These are phyloP conservation scores for Obelidium mucronatum DNA, from an alignment of 192 early-diverging fungal species.

Conservation along the genomic window DNA sequence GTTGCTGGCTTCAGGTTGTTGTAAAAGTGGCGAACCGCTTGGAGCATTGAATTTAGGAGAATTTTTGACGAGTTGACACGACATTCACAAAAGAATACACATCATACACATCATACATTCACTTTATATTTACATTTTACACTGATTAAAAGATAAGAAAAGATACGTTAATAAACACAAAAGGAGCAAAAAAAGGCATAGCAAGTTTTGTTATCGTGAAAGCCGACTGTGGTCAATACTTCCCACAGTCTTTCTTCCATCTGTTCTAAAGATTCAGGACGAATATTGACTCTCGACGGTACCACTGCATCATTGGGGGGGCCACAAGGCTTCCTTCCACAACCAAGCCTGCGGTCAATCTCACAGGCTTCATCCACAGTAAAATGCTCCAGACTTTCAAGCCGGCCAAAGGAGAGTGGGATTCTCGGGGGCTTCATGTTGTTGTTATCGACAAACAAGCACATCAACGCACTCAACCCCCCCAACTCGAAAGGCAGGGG, in stretches of 20 bases:
- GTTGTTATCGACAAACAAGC: not conserved
- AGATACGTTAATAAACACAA: not conserved
- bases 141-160: no score
- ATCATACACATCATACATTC: no score
- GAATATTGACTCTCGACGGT: no score
- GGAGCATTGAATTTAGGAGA: no score
- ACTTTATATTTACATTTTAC: no score
- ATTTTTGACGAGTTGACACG: no score
- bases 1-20: no score
- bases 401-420: not conserved
- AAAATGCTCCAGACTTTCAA: not conserved
- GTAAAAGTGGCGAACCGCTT: no score
- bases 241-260: not conserved
- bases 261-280: not conserved
- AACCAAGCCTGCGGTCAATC: not conserved
- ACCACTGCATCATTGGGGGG: not conserved
- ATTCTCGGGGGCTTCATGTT: not conserved
- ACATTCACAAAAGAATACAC: no score
- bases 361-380: not conserved
- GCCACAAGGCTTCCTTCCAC: no score
- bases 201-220: not conserved
- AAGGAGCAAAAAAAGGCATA: not conserved
- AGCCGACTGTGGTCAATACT: not conserved
- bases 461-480: not conserved
- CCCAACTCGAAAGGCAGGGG: not conserved